These are phyloP conservation scores for Rhododendron kiyosumense DNA, from an alignment of 148 eudicot species.

Conservation along the genomic window DNA sequence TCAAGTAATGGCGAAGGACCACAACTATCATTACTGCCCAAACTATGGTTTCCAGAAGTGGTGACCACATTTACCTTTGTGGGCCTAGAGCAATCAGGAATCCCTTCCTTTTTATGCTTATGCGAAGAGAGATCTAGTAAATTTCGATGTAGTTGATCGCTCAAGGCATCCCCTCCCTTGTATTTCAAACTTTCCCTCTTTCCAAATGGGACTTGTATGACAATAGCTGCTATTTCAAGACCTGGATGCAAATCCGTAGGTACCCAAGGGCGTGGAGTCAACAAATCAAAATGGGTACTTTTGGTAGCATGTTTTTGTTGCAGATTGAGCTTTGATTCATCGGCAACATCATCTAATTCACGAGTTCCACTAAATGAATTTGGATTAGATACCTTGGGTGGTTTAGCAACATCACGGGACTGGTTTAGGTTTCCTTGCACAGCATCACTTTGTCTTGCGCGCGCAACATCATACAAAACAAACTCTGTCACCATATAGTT, in stretches of 20 bases:
- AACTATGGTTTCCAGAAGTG: slow-evolving; percentile 73
- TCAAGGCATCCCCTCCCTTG: slow-evolving; percentile 43
- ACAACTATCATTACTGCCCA: slow-evolving; percentile 47
- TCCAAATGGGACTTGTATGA: slow-evolving; percentile 59
- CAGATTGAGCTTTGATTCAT: slow-evolving; percentile 26
- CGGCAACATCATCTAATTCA: slow-evolving; percentile 33
- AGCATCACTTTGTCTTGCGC: slow-evolving; percentile 43
- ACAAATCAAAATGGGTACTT: slow-evolving; percentile 24
- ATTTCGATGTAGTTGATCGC: slow-evolving; percentile 27
- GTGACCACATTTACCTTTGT: slow-evolving; percentile 59
- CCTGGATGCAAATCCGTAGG: slow-evolving; percentile 56
- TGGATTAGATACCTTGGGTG: slow-evolving; percentile 23
- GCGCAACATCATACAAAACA: slow-evolving; percentile 64
- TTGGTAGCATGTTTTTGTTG: slow-evolving; percentile 24
- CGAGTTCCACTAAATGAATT: slow-evolving; percentile 13
- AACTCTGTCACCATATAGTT: slow-evolving; percentile 72
- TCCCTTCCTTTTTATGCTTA: slow-evolving; percentile 29
- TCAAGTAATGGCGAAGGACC: slow-evolving; percentile 83
- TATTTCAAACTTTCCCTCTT: slow-evolving; percentile 77
- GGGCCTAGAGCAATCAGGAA: slow-evolving; percentile 18
- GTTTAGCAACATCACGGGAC: slow-evolving; percentile 28
- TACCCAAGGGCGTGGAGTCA: slow-evolving; percentile 35
- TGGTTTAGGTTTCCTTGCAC: slow-evolving; percentile 30
- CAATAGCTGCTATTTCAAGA: slow-evolving; percentile 70
- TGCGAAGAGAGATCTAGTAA: slow-evolving; percentile 33